These are phyloP conservation scores for Trametes hirsuta DNA, from an alignment of 1,284 basidiomycete species.

Conservation along the genomic window DNA sequence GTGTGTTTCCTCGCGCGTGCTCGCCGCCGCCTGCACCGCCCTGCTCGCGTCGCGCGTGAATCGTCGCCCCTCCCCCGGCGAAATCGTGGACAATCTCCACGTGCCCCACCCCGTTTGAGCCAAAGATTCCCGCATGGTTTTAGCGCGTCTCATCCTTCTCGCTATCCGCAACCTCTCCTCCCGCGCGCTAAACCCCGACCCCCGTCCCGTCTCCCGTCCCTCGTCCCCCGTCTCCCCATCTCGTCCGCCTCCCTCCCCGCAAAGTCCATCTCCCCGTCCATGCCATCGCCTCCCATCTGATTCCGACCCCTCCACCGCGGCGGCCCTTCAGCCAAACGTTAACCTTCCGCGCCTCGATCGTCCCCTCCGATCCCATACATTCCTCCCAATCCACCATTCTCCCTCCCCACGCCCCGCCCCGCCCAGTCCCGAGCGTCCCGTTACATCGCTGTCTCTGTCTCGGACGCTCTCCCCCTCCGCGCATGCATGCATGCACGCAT, in stretches of 20 bases:
- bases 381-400: not conserved
- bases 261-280: not conserved
- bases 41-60: not conserved
- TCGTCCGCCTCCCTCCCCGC: not conserved
- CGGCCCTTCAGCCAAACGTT: constrained; percentile 9
- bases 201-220: not conserved
- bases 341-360: constrained; percentile 4
- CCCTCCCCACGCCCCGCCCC: not conserved
- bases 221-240: not conserved
- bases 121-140: constrained; percentile 16
- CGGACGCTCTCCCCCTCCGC: not conserved
- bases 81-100: constrained; percentile 21
- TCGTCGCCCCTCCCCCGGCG: not conserved
- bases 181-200: not conserved
- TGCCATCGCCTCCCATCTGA: not conserved
- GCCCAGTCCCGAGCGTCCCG: not conserved
- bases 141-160: constrained; percentile 1
- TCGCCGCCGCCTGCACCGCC: not conserved
- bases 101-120: constrained; percentile 11
- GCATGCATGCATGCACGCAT: not conserved
- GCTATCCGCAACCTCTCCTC: not conserved
- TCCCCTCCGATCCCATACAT: constrained; percentile 15
- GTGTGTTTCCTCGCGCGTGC: not conserved
- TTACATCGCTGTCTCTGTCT: not conserved
- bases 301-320: no score